Base-by-base conservation (phyloP, 495 filamentous ascomycete genomes). In the Penicillium nucicola region DNA sequence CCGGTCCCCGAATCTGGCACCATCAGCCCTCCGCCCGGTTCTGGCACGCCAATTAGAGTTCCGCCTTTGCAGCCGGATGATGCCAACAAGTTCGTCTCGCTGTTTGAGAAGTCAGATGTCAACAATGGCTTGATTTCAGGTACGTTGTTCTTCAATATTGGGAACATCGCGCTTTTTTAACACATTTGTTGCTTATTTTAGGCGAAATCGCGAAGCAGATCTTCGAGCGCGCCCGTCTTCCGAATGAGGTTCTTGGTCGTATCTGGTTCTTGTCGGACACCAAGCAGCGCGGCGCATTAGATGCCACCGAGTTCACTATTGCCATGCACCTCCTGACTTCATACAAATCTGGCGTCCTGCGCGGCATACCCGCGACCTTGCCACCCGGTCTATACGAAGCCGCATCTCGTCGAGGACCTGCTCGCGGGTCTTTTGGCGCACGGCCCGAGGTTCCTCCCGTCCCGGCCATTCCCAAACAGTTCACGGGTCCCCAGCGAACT, bases 291-390 rank as follows among this genome's bases (percentile, higher is more conserved):
- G 95, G 93, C 20, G 84, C 84, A 30, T 80, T 98, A n/a, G 88
- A 88, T 53, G 76, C 83, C 56, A 92, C 90, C 11, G 93, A 97
- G 52, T 98, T 98, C 66, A 87, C 97, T 58, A 93, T 98, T 58
- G 92, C 95, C 10, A 98, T 98, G 93, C 93, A 98, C 72, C 78
- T 98, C 23, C 76, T 98, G 44, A 88, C 88, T 5, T 96, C 92
- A 6, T 90, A 84, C 66, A 96, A 92, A 72, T 87, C 83, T 18
- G 88, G 92, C 20, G 77, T 80, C 6, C 76, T 98, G 67, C 82
- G 85, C 46, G 86, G 79, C 38, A 76, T 97, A 52, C 93, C 93
- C 19, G 85, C 76, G 48, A 84, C 86, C 31, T 79, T 98, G 2
- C 95, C 95, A 20, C 82, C 88, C 14, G 87, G 87, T 2, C 75